phyloP scores from a whole-genome alignment of 1,284 basidiomycete species.

The Pascua sp. region DNA sequence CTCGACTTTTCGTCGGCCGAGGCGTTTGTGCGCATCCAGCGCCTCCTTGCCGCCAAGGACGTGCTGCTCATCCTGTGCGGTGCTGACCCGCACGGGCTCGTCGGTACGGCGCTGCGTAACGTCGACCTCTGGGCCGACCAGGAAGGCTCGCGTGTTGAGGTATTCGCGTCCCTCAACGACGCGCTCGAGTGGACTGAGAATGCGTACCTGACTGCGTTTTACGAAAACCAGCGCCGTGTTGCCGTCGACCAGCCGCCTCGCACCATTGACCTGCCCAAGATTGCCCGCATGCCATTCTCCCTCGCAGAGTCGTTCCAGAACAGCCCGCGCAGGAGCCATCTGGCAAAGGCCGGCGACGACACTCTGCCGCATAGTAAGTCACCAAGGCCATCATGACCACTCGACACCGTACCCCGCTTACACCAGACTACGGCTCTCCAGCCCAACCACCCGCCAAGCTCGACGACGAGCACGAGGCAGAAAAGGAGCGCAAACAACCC shows the following conservation, averaged over 20 bases:
- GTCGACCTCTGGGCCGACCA: slow-evolving; percentile 69
- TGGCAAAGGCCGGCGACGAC: slow-evolving; percentile 70
- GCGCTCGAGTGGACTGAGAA: slow-evolving; percentile 96
- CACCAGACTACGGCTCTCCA: background rate
- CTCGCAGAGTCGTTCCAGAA: slow-evolving; percentile 61
- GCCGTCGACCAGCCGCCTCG: slow-evolving; percentile 9
- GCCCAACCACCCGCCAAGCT: background rate
- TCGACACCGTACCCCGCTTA: background rate
- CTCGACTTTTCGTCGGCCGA: slow-evolving; percentile 95
- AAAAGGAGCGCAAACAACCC: slow-evolving; percentile 35
- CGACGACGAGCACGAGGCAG: background rate
- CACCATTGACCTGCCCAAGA: slow-evolving; percentile 39
- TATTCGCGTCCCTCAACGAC: slow-evolving; percentile 80
- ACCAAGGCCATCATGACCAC: background rate
- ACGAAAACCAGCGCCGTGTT: slow-evolving; percentile 39
- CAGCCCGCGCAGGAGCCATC: slow-evolving; percentile 69
- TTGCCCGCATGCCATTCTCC: slow-evolving; percentile 44
- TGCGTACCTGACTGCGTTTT: slow-evolving; percentile 61
- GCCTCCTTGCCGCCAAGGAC: slow-evolving; percentile 69
- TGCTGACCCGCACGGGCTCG: slow-evolving; percentile 59
- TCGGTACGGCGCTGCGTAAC: slow-evolving; percentile 67
- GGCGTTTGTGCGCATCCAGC: slow-evolving; percentile 86
- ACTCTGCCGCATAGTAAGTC: slow-evolving; percentile 29
- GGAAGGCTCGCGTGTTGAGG: slow-evolving; percentile 66
- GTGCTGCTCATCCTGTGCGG: slow-evolving; percentile 90